Base-by-base conservation (phyloP, 2,329 filamentous ascomycete genomes). In the Fusarium musae region DNA sequence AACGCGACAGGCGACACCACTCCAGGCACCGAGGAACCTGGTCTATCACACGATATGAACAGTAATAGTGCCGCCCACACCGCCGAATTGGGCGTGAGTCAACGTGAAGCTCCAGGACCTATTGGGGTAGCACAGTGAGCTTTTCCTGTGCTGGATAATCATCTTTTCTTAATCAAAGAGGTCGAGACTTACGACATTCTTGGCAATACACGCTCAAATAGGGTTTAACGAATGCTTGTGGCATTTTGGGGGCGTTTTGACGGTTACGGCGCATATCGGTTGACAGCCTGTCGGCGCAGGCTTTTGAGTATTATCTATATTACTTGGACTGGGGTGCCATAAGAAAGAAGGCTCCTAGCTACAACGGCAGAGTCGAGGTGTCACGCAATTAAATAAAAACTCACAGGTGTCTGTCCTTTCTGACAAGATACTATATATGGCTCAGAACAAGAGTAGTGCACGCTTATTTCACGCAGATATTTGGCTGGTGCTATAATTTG, bases 111-210 rank as follows among this genome's bases (percentile, higher is more conserved):
- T 34, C 23, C 30, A 19, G 59, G 62, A 10, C 28, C 23, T 16
- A 64, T 64, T 17, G 63, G 71, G 19, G 40, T 56, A 49, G 71
- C 62, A 53, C 46, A 59, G n/a, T 74, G 36, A 72, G 44, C 47
- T 4, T 49, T 47, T 19, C 21, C 21, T 16, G 21, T 30, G 17
- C 36, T n/a, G 21, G 50, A 44, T 34, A 40, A 42, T 43, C 15
- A 36, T 32, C 17, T 16, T 59, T 21, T 17, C 54, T 23, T 60
- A 43, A 49, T 37, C n/a, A 26, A 30, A 37, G 13, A 32, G 19
- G 52, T 39, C 23, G 52, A 32, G n/a, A 50, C 57, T 44, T 43
- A 37, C 34, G 36, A 52, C 17, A 61, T 60, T 68, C 54, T 37
- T 63, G 30, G 26, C 39, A 32, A 68, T 52, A 42, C n/a, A 57